Evolutionary conservation across 2,329 filamentous ascomycete genomes (phyloP).

Genomic region (Aspergillus melleus): DNA sequence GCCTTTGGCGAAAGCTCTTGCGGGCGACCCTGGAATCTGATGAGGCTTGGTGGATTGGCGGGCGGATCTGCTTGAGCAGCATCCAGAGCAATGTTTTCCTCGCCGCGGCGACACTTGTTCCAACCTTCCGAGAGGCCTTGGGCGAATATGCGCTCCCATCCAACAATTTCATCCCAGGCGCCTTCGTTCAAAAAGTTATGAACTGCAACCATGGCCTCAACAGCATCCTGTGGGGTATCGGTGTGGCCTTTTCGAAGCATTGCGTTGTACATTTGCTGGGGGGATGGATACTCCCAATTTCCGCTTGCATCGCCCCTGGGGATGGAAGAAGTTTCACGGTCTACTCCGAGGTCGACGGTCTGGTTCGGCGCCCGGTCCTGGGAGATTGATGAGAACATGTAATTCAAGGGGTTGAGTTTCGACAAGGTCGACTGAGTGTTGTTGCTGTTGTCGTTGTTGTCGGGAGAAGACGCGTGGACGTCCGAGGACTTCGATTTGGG

Average conservation of each 20-base stretch:
- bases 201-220: slow-evolving; percentile 95
- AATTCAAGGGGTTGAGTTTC: slow-evolving; percentile 81
- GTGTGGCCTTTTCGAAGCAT: slow-evolving; percentile 94
- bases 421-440: slow-evolving; percentile 55
- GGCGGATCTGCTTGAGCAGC: slow-evolving; percentile 52
- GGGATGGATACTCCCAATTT: slow-evolving; percentile 97
- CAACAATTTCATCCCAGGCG: slow-evolving; percentile 91
- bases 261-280: slow-evolving; percentile 99
- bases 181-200: slow-evolving; percentile 99
- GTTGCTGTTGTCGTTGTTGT: no score
- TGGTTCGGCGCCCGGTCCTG: slow-evolving; percentile 76
- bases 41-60: slow-evolving; percentile 64
- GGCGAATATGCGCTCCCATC: slow-evolving; percentile 86
- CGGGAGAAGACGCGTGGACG: slow-evolving; percentile 31
- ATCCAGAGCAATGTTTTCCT: slow-evolving; percentile 62
- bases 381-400: slow-evolving; percentile 87
- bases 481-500: slow-evolving; percentile 32
- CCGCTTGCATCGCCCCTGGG: slow-evolving; percentile 73
- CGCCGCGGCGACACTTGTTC: slow-evolving; percentile 71
- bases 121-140: slow-evolving; percentile 71
- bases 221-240: slow-evolving; percentile 87
- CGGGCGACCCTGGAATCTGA: slow-evolving; percentile 86
- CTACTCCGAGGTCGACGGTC: slow-evolving; percentile 70
- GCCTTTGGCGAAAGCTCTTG: slow-evolving; percentile 91
- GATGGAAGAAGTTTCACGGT: slow-evolving; percentile 83